Evolutionary conservation across 257 asterid genomes (phyloP), one percentile per base, ranked within the genome.

Genomic region (Echites panduratus): DNA sequence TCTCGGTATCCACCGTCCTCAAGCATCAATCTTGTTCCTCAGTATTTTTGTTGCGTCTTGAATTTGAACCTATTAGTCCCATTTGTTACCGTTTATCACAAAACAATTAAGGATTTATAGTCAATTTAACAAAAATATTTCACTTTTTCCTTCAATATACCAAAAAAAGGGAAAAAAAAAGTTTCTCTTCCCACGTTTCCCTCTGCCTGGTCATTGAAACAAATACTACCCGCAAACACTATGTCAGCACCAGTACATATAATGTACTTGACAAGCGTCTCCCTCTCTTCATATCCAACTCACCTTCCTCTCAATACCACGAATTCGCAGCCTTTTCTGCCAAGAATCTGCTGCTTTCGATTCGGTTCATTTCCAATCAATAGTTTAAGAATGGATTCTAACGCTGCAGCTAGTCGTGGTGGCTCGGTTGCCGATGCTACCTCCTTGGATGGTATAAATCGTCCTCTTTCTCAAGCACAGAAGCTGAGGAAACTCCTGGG

Each of bases 401-500:
- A 49, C 61, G 9, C n/a, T 62, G 50, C 71, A 4, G 79, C 79
- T 44, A 52, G 57, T 57, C 70, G 56, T 49, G 73, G 67, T 26
- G 72, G 66, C 29, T 45, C 74, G n/a, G 22, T 12, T 17, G 27
- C 12, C 14, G n/a, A 69, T 52, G 47, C 20, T 12, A 44, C 66
- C 45, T 63, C 69, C 65, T 35, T 13, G 49, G 49, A 44, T 35
- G 79, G 48, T 32, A 43, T 43, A 5, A 29, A 19, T 56, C 14
- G 14, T 63, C 38, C 24, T 22, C 24, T 29, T 49, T 78, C 91
- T 75, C 89, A 84, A 66, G 86, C 87, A 50, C 79, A 80, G 73
- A 75, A 84, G 71, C 93, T 93, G 61, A 85, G 98, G 43, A 70
- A 75, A 29, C 80, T 93, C 49, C 85, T 93, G 72, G 78, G 67